Evolutionary conservation across 257 asterid genomes (phyloP), one percentile per base, ranked within the genome.

Genomic region (Solanum chmielewskii): DNA sequence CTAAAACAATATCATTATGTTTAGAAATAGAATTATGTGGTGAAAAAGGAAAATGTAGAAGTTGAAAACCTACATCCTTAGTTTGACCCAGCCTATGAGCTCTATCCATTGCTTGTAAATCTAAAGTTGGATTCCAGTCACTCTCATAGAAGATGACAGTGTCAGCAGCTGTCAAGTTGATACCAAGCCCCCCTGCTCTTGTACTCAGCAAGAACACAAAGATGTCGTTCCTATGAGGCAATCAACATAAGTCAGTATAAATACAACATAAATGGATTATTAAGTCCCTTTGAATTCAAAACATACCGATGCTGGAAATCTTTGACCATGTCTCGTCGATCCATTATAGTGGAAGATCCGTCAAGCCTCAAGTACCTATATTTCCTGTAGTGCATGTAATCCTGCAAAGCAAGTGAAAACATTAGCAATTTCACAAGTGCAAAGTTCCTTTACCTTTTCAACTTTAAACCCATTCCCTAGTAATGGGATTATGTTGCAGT

Each of bases 71-170:
- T 68, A 95, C 99, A 88, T 95, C 94, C 89, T 94, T 95, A 82
- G 99, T 97, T 92, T 97, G 99, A 68, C 99, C 99, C 83, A 97
- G 93, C 86, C 99, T 95, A 90, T 97, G 99, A 80, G 99, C 98
- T 91, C 99, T 93, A 87, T 97, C 99, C 98, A 95, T 95, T 42
- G 99, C 99, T 90, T 97, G 99, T 42, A 95, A 91, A 93, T 97
- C 99, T 90, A 97, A 88, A 81, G 99, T 95, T 20, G 99, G 99
- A 89, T 97, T 97, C 99, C 99, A 97, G 92, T 97, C 99, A 89
- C 98, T 97, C 91, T 97, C 99, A 86, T 97, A 97, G 87, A 97
- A 97, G 91, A 97, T 97, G 89, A 97, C 99, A 5, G 99, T 95
- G 89, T 97, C 99, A 27, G 99, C 99, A 59, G 98, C 99, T 4